Percentiles rank a stretch among this genome's conserved stretches.
Evolutionary conservation across 2,329 filamentous ascomycete genomes (phyloP).

Genomic region (Penicillium sp.): DNA sequence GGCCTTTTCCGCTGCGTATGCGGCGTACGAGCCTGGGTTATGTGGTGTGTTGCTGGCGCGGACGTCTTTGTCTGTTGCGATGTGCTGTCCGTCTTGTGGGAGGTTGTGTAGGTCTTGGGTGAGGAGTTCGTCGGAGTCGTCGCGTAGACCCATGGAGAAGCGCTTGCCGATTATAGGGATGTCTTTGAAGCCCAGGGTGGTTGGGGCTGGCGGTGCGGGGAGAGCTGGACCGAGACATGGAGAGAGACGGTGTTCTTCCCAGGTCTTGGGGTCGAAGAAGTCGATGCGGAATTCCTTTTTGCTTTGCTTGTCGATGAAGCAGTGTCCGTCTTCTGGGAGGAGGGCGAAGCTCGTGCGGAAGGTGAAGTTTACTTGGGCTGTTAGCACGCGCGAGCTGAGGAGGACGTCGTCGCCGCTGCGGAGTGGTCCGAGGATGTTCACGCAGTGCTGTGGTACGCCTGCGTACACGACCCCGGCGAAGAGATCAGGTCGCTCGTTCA

Average conservation of each 20-base stretch:
- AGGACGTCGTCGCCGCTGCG: conserved; percentile 88
- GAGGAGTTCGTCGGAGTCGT: conserved; percentile 15
- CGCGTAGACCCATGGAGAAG: conserved; percentile 24
- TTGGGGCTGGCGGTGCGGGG: conserved; percentile 45
- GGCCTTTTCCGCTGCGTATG: conserved; percentile 9
- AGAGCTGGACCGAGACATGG: conserved; percentile 65
- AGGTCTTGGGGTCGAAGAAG: conserved; percentile 70
- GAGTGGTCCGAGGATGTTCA: conserved; percentile 83
- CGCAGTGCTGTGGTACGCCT: conserved; percentile 72
- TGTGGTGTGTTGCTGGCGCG: neutral
- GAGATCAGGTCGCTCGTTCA: conserved; percentile 75
- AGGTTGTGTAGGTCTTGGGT: conserved; percentile 16
- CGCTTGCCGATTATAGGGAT: conserved; percentile 35
- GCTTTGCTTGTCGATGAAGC: conserved; percentile 75
- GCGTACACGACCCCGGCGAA: conserved; percentile 81
- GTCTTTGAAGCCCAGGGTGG: conserved; percentile 23
- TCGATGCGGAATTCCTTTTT: conserved; percentile 72
- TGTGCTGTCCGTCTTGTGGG: neutral
- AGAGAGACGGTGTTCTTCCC: conserved; percentile 68
- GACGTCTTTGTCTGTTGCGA: conserved; percentile 10
- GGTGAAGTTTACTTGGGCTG: conserved; percentile 86
- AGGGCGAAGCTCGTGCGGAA: conserved; percentile 78
- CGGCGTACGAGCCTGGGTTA: conserved; percentile 9
- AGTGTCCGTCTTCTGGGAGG: conserved; percentile 74
- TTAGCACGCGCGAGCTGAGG: conserved; percentile 73